Evolutionary conservation across 2,329 filamentous ascomycete species (phyloP), one percentile per base, ranked within the genome.

Genomic region (Stagonosporopsis rhizophila): DNA sequence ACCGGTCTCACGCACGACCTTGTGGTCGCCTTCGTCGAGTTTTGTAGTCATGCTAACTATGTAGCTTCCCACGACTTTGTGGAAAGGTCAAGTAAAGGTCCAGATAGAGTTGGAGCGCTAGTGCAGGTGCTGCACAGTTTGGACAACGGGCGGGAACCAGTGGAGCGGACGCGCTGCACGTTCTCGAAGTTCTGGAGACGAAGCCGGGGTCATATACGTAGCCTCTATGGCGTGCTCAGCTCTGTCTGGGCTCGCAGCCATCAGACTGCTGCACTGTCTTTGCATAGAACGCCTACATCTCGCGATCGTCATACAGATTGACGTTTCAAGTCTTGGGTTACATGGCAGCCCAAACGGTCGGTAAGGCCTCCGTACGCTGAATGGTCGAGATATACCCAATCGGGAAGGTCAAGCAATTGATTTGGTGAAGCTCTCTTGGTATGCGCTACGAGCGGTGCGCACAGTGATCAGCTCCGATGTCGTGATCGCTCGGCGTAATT

Each of bases 351-450:
- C 56, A 52, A 23, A 32, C 38, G 37, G 32, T 51, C 44, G 58
- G 51, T 40, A 22, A 22, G 15, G 25, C 47, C 27, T 52, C 44
- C 51, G 46, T 41, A 22, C 34, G 59, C 51, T 63, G 54, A 61
- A 35, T 61, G 57, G 61, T 45, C 47, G 45, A 44, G 40, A 40
- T 14, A 38, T 15, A 35, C 66, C 62, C 30, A 44, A 67, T 63
- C 34, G 62, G 71, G 71, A 68, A 73, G 71, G 71, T 71, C 60
- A 60, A 60, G 51, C 52, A 58, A 52, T 32, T 32, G 34, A 19
- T 48, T 40, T 59, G 50, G 58, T 58, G 53, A 54, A 56, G 48
- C 38, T 39, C 27, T 61, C 66, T 68, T 68, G 66, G 66, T 66
- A 66, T 47, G 40, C 20, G 59, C 44, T 58, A 47, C 49, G 51